phyloP scores from a whole-genome alignment of 2,329 filamentous ascomycete species.

The Aureobasidium pullulans region DNA sequence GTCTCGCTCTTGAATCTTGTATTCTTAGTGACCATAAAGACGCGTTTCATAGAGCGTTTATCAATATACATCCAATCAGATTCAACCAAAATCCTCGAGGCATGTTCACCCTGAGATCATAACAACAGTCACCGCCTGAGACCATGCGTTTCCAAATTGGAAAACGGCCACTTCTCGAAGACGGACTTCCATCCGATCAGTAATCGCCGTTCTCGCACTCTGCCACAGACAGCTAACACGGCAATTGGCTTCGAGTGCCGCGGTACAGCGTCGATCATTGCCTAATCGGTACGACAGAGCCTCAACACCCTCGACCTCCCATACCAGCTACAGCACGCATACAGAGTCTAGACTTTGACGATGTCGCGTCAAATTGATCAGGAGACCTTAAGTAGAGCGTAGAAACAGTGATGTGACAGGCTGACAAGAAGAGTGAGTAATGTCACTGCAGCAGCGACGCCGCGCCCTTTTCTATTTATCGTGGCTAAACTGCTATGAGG shows the following conservation, averaged over 20 bases:
- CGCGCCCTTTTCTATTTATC: neutral
- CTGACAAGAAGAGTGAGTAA: neutral
- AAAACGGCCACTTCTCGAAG: neutral
- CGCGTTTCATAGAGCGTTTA: neutral
- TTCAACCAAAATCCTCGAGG: too few relatives aligned
- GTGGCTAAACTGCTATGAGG: conserved; percentile 7
- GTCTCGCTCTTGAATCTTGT: neutral
- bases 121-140: neutral
- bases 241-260: conserved; percentile 1
- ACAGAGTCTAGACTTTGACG: neutral
- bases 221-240: conserved; percentile 5
- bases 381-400: neutral
- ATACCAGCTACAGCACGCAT: neutral
- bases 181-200: neutral
- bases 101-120: neutral
- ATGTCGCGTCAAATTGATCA: neutral
- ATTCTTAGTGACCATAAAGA: neutral
- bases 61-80: neutral
- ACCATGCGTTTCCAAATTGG: neutral
- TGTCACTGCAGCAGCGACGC: neutral
- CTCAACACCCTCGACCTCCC: neutral
- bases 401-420: neutral
- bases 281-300: neutral
- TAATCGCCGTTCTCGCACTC: neutral
- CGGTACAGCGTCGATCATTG: neutral